Base-by-base conservation (phyloP, 2,329 filamentous ascomycete genomes). In the Cercospora sp. region DNA sequence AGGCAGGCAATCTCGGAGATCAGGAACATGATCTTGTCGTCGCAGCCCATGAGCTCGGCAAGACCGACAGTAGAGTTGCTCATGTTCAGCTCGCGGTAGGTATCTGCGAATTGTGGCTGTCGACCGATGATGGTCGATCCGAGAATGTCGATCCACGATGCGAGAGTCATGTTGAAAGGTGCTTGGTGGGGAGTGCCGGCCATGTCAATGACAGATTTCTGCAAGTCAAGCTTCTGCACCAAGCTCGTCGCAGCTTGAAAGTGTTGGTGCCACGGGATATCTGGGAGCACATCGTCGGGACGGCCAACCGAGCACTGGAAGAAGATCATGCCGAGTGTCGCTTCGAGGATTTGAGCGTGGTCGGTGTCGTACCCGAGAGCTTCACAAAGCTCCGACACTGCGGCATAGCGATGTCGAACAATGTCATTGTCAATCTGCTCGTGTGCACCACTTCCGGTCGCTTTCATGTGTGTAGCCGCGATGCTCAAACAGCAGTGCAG, bases 1-100 rank as follows among this genome's bases (percentile, higher is more conserved):
- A 99, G 88, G 80, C 95, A 98, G 65, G 94, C 92, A 75, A 98
- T 97, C 82, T 99, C 95, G 1, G 93, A 97, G 79, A 99, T 97
- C 75, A 98, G 85, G 80, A 97, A 98, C 93, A 99, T 97, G 81
- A 98, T 91, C 24, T 90, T 89, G 81, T 99, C 95, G 72, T 98
- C 94, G 80, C 95, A 98, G 74, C 95, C 95, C 94, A 98, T 98
- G 62, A 98, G 87, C 82, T 97, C 93, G 63, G 91, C 89, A 43
- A 99, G 86, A 10, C 95, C 95, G 9, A 92, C 91, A 2, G 83
- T 82, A 5, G 85, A 81, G 26, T 84, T 82, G 60, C 80, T 82
- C 62, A 97, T 87, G 79, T 97, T 92, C 85, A 97, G 97, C 79
- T 95, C 90, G 61, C 95, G 90, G 82, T 98, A 99, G n/a, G 91